Evolutionary conservation across 805 yeast species (phyloP).

Genomic region (Candida maris): DNA sequence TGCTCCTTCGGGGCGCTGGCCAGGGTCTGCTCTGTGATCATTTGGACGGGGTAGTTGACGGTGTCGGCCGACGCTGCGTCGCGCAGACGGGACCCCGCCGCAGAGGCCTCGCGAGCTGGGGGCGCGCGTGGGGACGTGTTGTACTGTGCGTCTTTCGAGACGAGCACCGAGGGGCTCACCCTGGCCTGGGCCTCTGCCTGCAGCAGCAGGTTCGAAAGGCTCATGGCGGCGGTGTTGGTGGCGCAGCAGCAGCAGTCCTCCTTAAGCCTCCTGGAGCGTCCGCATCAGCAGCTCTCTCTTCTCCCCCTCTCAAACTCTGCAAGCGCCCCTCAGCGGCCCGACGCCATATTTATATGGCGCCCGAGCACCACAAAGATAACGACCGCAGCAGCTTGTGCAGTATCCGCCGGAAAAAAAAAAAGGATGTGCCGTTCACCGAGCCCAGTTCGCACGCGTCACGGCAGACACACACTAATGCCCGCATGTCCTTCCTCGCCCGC

Average conservation of each 20-base stretch:
- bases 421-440: no score
- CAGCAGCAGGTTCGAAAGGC: background rate
- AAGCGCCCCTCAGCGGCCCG: background rate
- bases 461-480: no score
- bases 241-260: background rate
- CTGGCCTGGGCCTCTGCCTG: background rate
- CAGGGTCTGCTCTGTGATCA: conserved; percentile 12
- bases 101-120: no score
- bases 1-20: conserved; percentile 20
- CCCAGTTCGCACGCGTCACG: no score
- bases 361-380: conserved; percentile 1
- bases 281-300: no score
- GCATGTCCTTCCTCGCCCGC: no score
- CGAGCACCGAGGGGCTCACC: background rate
- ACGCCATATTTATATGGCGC: conserved; percentile 1
- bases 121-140: no score
- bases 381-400: background rate
- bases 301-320: no score
- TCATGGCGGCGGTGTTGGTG: background rate
- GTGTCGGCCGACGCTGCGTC: conserved; percentile 6
- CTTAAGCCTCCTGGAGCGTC: no score
- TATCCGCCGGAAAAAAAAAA: no score
- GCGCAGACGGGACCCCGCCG: background rate
- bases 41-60: conserved; percentile 27
- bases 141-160: no score